Base-by-base conservation (phyloP, 257 asterid genomes). In the Marsdenia floribunda region DNA sequence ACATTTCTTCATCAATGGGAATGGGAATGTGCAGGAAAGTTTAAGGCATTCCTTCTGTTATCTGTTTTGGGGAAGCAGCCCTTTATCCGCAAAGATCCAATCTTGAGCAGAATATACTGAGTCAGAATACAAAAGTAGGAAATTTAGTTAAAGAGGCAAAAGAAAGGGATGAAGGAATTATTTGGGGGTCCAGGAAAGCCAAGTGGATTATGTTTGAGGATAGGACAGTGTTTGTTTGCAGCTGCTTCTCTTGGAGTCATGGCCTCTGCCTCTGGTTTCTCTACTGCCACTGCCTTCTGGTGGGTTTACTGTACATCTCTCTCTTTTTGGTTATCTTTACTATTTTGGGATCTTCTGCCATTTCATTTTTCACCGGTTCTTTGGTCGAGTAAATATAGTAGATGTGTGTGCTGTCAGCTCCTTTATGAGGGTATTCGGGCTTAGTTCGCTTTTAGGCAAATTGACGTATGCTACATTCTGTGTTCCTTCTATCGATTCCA, bases 191-290 rank as follows among this genome's bases (percentile, higher is more conserved):
- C 98, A 42, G 97, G 98, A 69, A 90, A 79, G 79, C 85, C 84
- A 75, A 93, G 98, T 82, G 96, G 98, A 82, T 76, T 82, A n/a
- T 22, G 74, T 21, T 65, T 86, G 80, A 86, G 98, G 83, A 74
- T 87, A 49, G 90, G 93, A 21, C 98, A 91, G 80, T 86, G 89
- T 84, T 74, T 88, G 10, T 82, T 86, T 78, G 82, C 82, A 24
- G 83, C 85, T 47, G 79, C 84, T 82, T 82, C 97, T 72, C 85
- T 93, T 80, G 92, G 84, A 66, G 83, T 88, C 14, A 91, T 91
- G 98, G 91, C 91, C 54, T 83, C 97, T 71, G 91, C 97, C 80
- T 79, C 93, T 84, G 98, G 96, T 71, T 93, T 91, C 85, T 84
- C 93, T 60, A 78, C 84, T 68, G 79, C 91, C 76, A 89, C 98